Conservation (phyloP, 345 rosid genomes). For the Brassica carinata region DNA sequence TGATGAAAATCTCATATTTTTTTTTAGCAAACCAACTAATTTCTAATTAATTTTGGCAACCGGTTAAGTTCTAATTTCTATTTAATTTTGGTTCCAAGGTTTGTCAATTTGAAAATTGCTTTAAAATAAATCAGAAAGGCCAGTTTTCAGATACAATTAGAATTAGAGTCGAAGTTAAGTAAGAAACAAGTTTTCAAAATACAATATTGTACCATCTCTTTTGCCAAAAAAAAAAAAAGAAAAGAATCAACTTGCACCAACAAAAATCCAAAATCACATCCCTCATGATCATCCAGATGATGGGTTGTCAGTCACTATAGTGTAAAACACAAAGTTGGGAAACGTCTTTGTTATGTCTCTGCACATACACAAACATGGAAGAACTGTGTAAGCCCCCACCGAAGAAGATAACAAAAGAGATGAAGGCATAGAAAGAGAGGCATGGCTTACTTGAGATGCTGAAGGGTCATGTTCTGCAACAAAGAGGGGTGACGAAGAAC, state of each 20-base stretch:
- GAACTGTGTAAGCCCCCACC: neutral
- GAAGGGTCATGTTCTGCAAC: constrained; percentile 68
- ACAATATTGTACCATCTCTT: constrained; percentile 1
- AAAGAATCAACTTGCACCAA: constrained; percentile 16
- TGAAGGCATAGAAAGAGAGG: neutral
- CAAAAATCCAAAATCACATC: constrained; percentile 15
- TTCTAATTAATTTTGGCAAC: neutral
- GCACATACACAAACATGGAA: constrained; percentile 21
- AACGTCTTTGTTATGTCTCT: constrained; percentile 84
- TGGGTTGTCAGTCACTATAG: constrained; percentile 44
- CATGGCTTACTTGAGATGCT: constrained; percentile 67
- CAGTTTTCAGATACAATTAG: constrained; percentile 15
- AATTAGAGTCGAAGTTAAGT: constrained; percentile 4
- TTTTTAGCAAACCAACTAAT: neutral
- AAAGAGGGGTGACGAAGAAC: constrained; percentile 74
- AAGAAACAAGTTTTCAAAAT: neutral
- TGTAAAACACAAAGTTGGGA: constrained; percentile 79
- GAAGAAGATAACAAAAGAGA: neutral
- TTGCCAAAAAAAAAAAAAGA: neutral
- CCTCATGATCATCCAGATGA: neutral
- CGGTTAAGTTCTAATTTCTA: neutral
- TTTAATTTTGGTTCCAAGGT: neutral
- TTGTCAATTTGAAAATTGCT: neutral
- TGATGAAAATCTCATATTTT: neutral
- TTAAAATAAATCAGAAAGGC: neutral